A percentile compares a stretch with the other conserved stretches of the same genome.
These are phyloP conservation scores for Nemania diffusa DNA, from an alignment of 2,329 filamentous ascomycete species.

Conservation along the genomic window DNA sequence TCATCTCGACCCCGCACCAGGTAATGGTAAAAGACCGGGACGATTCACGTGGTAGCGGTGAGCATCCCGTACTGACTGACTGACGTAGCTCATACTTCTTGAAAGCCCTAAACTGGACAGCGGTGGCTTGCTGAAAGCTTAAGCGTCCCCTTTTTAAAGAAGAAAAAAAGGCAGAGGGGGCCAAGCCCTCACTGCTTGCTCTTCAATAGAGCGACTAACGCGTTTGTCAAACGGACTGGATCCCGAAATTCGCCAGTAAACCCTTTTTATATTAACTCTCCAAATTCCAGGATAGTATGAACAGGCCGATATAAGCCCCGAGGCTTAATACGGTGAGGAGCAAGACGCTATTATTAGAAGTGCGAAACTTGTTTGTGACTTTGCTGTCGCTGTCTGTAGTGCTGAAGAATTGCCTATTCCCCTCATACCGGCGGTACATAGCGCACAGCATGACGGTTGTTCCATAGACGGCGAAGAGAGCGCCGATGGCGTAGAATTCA, in stretches of 20 bases:
- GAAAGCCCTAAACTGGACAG: not conserved
- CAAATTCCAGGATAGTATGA: constrained; percentile 65
- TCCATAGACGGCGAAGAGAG: constrained; percentile 92
- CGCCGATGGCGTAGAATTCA: constrained; percentile 97
- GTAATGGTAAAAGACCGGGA: not conserved
- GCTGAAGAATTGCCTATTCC: constrained; percentile 92
- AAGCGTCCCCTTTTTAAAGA: not conserved
- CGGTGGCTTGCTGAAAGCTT: not conserved
- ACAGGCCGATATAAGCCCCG: constrained; percentile 65
- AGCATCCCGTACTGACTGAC: not conserved
- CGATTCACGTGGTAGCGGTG: not conserved
- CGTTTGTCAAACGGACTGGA: not conserved
- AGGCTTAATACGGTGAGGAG: constrained; percentile 67
- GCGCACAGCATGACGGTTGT: constrained; percentile 84
- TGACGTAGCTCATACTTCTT: not conserved
- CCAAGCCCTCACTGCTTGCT: not conserved
- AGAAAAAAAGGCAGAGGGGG: not conserved
- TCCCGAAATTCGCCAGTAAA: not conserved
- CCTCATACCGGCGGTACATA: constrained; percentile 86
- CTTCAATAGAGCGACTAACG: not conserved
- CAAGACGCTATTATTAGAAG: constrained; percentile 70
- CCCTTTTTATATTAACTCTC: constrained; percentile 36
- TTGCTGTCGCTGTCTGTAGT: constrained; percentile 58
- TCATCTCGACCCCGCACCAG: not conserved
- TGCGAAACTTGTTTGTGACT: constrained; percentile 67